Base-by-base conservation (phyloP, 2,329 filamentous ascomycete species). In the Nothophoma quercina region DNA sequence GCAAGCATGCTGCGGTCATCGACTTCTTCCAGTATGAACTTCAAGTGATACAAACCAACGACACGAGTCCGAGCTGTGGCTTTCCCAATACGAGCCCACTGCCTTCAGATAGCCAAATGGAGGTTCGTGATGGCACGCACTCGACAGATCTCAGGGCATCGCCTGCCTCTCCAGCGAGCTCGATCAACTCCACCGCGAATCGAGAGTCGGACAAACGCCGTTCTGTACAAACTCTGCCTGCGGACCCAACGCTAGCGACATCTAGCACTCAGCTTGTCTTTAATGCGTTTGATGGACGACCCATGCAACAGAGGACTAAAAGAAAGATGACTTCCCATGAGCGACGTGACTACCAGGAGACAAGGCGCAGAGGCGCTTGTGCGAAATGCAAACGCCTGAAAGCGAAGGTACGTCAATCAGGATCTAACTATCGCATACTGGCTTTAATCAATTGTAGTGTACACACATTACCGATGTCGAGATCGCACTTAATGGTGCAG, bases 1-100 rank as follows among this genome's bases (percentile, higher is more conserved):
- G 68, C 13, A 69, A 69, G 28, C 60, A 67, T 46, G 51, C 58
- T 42, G 68, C 67, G n/a, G 55, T 61, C 2, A 70, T 69, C 15
- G 56, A 60, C n/a, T 69, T 69, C 26, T 46, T 71, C 7, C n/a
- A 33, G 8, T 32, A 41, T 2, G 68, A 71, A 32, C 59, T 71
- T 4, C 10, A 34, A 4, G 41, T 51, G 6, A 69, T 70, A 58
- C 57, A 51, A 15, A 39, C 21, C 2, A 51, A 52, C 2, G 29
- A 42, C 9, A 9, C 18, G 22, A 34, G n/a, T n/a, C 30, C 28
- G 2, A 12, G 13, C 4, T 32, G 22, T 3, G 12, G 28, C 15
- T 7, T 19, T 6, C 23, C 28, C 10, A 6, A 23, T n/a, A 21
- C 33, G 8, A 51, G 23, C 18, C 43, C 55, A n/a, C 22, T 48